Percentiles rank a stretch among this genome's conserved stretches.
Evolutionary conservation across 768 basidiomycete genomes (phyloP).

Genomic region (Hebeloma cylindrosporum): DNA sequence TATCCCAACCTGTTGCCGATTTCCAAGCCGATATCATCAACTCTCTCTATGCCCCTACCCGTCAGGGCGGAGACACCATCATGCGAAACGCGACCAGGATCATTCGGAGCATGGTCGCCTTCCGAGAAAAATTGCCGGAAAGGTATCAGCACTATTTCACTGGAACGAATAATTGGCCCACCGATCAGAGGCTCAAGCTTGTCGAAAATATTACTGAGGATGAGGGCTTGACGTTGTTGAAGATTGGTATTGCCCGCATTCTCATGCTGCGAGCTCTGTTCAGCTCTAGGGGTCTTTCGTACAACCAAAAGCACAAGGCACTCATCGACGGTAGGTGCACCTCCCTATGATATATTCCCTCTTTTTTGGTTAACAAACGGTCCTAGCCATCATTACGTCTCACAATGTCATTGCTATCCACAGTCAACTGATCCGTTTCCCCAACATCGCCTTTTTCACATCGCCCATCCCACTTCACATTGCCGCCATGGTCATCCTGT

Average conservation of each 20-base stretch:
- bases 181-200: conserved; percentile 63
- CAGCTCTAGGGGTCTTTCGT: conserved; percentile 69
- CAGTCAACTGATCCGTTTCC: conserved; percentile 79
- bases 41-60: conserved; percentile 77
- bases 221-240: conserved; percentile 78
- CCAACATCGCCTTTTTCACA: conserved; percentile 85
- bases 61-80: conserved; percentile 64
- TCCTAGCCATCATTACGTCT: conserved; percentile 74
- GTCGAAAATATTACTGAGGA: conserved; percentile 78
- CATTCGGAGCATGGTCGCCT: conserved; percentile 73
- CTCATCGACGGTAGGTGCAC: conserved; percentile 67
- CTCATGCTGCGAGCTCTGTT: conserved; percentile 77
- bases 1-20: conserved; percentile 73
- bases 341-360: neutral
- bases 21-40: conserved; percentile 91
- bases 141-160: conserved; percentile 72
- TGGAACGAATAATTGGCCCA: conserved; percentile 74
- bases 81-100: conserved; percentile 79
- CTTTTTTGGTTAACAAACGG: conserved; percentile 2
- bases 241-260: conserved; percentile 80
- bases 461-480: conserved; percentile 89
- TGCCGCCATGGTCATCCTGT: conserved; percentile 88
- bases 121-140: conserved; percentile 67
- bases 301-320: conserved; percentile 64
- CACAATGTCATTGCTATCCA: conserved; percentile 88